Percentiles rank a stretch among this genome's conserved stretches.
Evolutionary conservation across 1,139 yeast species (phyloP).

Genomic region (Debaryomycetaceae sp.): DNA sequence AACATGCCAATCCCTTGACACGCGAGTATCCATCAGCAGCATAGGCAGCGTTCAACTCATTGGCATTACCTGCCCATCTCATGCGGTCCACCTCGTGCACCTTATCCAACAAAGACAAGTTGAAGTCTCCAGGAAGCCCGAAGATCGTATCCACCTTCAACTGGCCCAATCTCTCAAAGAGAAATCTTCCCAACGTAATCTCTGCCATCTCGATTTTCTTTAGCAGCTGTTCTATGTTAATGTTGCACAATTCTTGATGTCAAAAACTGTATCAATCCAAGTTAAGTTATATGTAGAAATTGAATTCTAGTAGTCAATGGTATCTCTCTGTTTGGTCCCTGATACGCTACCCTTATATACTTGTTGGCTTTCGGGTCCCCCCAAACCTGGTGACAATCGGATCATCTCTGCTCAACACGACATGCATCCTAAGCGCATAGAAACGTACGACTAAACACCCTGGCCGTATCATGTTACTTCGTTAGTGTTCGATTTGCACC

Average conservation of each 20-base stretch:
- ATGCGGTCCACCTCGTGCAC: constrained; percentile 36
- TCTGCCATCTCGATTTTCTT: constrained; percentile 23
- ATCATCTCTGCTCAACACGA: not conserved
- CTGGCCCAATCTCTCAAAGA: constrained; percentile 43
- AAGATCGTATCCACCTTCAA: constrained; percentile 38
- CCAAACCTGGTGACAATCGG: not conserved
- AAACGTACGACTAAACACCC: not conserved
- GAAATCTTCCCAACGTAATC: constrained; percentile 39
- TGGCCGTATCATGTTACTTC: too few relatives aligned
- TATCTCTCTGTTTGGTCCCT: too few relatives aligned
- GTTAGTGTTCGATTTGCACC: not conserved
- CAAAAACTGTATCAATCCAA: not conserved
- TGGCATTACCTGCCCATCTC: constrained; percentile 44
- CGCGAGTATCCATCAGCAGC: constrained; percentile 44
- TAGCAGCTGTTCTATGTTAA: not conserved
- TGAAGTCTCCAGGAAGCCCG: constrained; percentile 44
- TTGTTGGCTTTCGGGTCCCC: not conserved
- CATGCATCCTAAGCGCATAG: not conserved
- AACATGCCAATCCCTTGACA: constrained; percentile 34
- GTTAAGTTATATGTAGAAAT: not conserved
- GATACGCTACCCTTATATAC: not conserved
- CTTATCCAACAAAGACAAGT: constrained; percentile 34
- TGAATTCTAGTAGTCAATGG: not conserved
- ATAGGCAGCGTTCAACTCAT: constrained; percentile 42
- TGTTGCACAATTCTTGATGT: not conserved